phyloP scores from a whole-genome alignment of 2,329 filamentous ascomycete genomes.

The Phialocephala sp. region DNA sequence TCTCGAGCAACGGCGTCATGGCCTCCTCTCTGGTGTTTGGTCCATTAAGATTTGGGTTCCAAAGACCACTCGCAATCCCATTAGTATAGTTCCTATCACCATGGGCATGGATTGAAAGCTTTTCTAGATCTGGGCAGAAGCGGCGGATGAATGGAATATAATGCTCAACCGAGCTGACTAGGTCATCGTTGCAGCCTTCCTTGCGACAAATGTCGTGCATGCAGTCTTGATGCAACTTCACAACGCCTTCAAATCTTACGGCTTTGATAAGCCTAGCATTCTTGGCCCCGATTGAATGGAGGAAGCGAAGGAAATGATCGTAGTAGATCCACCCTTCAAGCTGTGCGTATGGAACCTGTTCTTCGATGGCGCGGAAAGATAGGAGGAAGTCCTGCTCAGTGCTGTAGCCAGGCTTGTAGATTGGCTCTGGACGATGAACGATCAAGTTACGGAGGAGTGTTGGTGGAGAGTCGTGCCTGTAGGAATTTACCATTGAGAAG shows the following conservation, averaged over 20 bases:
- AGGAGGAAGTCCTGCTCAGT: neutral
- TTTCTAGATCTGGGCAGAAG: neutral
- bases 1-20: neutral
- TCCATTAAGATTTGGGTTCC: too few species aligned
- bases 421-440: neutral
- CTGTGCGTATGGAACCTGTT: neutral
- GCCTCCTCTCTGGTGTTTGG: neutral
- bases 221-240: slow-evolving; percentile 4
- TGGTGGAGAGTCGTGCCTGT: neutral
- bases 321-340: slow-evolving; percentile 21
- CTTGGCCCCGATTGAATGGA: slow-evolving; percentile 22
- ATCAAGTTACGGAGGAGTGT: neutral
- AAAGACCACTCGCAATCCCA: neutral
- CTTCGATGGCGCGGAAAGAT: neutral
- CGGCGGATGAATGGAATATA: neutral
- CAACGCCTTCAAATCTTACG: slow-evolving; percentile 8
- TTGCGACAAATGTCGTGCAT: neutral
- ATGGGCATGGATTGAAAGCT: neutral
- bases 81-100: neutral
- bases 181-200: neutral
- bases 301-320: slow-evolving; percentile 27
- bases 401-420: neutral
- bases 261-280: slow-evolving; percentile 17
- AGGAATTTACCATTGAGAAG: neutral
- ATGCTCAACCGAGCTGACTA: neutral